Evolutionary conservation across 345 rosid genomes (phyloP).

Genomic region (Geranium brycei): DNA sequence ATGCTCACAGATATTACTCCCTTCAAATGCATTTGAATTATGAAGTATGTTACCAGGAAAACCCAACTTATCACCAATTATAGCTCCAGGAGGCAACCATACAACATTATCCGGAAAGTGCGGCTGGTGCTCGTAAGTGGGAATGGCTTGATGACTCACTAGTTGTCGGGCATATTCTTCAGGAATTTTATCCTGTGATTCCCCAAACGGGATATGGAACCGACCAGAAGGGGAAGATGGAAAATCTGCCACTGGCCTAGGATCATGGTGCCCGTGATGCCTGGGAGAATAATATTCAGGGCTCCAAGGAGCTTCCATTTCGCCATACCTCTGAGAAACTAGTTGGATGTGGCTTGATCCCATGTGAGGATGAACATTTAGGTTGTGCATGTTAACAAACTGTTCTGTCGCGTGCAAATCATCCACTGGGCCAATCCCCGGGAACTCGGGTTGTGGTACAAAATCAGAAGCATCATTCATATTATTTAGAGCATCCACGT

Average conservation of each 20-base stretch:
- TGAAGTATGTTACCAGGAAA: conserved; percentile 65
- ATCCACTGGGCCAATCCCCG: conserved; percentile 16
- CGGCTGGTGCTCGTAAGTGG: conserved; percentile 36
- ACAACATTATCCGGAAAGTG: conserved; percentile 51
- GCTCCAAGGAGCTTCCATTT: conserved; percentile 67
- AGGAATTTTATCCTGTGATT: conserved; percentile 43
- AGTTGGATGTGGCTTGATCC: conserved; percentile 27
- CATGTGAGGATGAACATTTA: conserved; percentile 22
- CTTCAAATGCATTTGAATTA: conserved; percentile 48
- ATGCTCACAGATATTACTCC: conserved; percentile 50
- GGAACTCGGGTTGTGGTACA: conserved; percentile 47
- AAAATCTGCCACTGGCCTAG: conserved; percentile 47
- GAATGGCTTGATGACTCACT: conserved; percentile 35
- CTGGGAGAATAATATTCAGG: conserved; percentile 74
- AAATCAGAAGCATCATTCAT: conserved; percentile 57
- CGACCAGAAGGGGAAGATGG: conserved; percentile 69
- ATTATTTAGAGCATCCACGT: conserved; percentile 88
- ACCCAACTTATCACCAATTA: conserved; percentile 51
- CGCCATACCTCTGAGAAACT: conserved; percentile 52
- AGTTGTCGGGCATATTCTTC: conserved; percentile 64
- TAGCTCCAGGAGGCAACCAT: conserved; percentile 61
- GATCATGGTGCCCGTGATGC: conserved; percentile 69
- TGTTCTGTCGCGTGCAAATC: conserved; percentile 23
- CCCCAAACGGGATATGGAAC: conserved; percentile 53
- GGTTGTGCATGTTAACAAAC: conserved; percentile 29